Conservation (phyloP, 2,329 filamentous ascomycete genomes). For the Mycosphaerella sp. region DNA sequence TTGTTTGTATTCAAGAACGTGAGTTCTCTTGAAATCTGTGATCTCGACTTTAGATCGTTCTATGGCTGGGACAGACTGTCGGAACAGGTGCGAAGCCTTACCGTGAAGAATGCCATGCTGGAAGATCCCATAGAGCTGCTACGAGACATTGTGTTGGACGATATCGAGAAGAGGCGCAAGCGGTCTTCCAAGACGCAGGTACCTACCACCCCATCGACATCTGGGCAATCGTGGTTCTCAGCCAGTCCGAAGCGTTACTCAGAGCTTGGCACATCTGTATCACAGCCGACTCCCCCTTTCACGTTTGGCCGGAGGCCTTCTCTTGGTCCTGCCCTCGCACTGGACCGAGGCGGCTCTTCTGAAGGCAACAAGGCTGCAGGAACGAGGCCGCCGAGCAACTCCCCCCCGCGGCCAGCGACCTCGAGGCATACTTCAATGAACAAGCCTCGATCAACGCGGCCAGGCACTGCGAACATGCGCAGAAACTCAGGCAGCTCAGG, state of each 20-base stretch:
- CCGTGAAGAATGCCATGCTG: conserved; percentile 76
- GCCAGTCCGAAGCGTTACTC: conserved; percentile 23
- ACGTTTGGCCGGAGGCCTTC: conserved; percentile 42
- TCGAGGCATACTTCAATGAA: conserved; percentile 64
- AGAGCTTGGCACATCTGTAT: conserved; percentile 6
- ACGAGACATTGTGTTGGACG: conserved; percentile 88
- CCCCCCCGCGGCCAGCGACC: conserved; percentile 68
- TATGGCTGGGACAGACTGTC: conserved; percentile 94
- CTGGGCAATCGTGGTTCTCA: conserved; percentile 43
- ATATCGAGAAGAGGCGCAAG: conserved; percentile 79
- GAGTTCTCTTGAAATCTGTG: conserved; percentile 85
- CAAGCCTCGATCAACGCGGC: conserved; percentile 52
- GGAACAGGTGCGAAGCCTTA: conserved; percentile 84
- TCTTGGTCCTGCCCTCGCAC: conserved; percentile 45
- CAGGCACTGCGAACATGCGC: conserved; percentile 63
- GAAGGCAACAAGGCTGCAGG: conserved; percentile 29
- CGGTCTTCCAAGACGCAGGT: conserved; percentile 69
- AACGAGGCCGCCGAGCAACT: conserved; percentile 65
- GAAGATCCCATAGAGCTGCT: conserved; percentile 87
- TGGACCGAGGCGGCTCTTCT: conserved; percentile 55
- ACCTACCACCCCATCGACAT: conserved; percentile 67
- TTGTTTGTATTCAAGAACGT: conserved; percentile 97
- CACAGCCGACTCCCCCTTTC: conserved; percentile 52
- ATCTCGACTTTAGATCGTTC: conserved; percentile 94
- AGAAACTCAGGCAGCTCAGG: conserved; percentile 92